Conservation (phyloP, 2,329 filamentous ascomycete species). For the Boeremia lycopersici region DNA sequence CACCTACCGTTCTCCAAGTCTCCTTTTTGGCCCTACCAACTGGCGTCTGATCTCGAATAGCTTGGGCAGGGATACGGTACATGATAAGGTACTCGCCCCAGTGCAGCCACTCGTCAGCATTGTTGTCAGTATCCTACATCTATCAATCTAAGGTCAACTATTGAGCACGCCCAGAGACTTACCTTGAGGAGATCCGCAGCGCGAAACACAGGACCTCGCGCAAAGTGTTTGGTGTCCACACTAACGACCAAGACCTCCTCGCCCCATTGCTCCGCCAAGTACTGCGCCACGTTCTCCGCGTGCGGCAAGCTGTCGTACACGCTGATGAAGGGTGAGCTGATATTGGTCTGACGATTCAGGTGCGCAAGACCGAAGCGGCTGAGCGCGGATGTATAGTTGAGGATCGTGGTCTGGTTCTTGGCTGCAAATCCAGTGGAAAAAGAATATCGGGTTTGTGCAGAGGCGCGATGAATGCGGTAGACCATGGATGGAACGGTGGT, state of each 20-base stretch:
- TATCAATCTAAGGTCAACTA: neutral
- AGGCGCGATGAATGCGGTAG: constrained; percentile 39
- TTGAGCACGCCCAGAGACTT: neutral
- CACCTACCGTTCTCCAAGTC: constrained; percentile 27
- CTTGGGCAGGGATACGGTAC: constrained; percentile 43
- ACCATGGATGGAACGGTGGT: constrained; percentile 33
- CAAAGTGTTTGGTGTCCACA: constrained; percentile 40
- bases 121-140: constrained; percentile 1
- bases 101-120: constrained; percentile 32
- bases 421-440: constrained; percentile 40
- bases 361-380: constrained; percentile 39
- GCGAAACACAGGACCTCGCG: constrained; percentile 40
- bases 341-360: constrained; percentile 42
- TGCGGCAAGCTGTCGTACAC: constrained; percentile 38
- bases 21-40: constrained; percentile 26
- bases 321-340: constrained; percentile 41
- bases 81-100: constrained; percentile 44
- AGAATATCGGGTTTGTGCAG: constrained; percentile 39
- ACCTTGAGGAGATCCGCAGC: constrained; percentile 37
- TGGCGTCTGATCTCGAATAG: constrained; percentile 38
- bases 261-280: constrained; percentile 25
- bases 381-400: constrained; percentile 30
- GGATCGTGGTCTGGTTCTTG: constrained; percentile 45
- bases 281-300: constrained; percentile 34
- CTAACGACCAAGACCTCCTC: constrained; percentile 36